Base-by-base conservation (phyloP, 2,329 filamentous ascomycete genomes). In the Escovopsis sp. region DNA sequence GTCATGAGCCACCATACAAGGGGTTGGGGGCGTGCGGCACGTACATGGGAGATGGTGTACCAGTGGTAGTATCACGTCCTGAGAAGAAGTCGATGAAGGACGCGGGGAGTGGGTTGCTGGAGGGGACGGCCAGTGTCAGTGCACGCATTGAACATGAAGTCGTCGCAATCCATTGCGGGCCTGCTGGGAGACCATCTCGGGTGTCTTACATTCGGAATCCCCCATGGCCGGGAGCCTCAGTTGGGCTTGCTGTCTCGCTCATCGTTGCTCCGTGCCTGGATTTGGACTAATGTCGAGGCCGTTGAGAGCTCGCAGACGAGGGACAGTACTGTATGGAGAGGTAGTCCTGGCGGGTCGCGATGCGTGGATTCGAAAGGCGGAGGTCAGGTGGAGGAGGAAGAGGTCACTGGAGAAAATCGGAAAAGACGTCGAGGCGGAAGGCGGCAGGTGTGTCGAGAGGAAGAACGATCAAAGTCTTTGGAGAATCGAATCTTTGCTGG, bases 21-120 rank as follows among this genome's bases (percentile, higher is more conserved):
- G 33, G 33, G 11, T 12, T 6, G 11, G 2, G 33, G 33, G 33
- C n/a, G 33, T n/a, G 33, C 35, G 26, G 38, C 37, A 12, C 9
- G 23, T 23, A 5, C 9, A 32, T 39, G 18, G 12, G 11, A 12
- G 35, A 41, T n/a, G 43, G 15, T 15, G 15, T 15, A 15, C 15
- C 15, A 15, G 15, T 23, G n/a, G 34, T 33, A 41, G 43, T 38
- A 32, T 40, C 39, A 28, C 36, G 41, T 40, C 41, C 46, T 15
- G 57, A 47, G 38, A 59, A 59, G 48, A 50, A 57, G 1, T 45
- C 39, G 41, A 55, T 41, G 43, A 58, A 59, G 8, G 52, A 48
- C 23, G 44, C 33, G 10, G 51, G 43, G 12, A 51, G 49, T 12
- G 49, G 45, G 30, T 52, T 52, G 33, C 53, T 59, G 19, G 33